Conservation (phyloP, 148 eudicot species). For the Chenopodium formosanum region DNA sequence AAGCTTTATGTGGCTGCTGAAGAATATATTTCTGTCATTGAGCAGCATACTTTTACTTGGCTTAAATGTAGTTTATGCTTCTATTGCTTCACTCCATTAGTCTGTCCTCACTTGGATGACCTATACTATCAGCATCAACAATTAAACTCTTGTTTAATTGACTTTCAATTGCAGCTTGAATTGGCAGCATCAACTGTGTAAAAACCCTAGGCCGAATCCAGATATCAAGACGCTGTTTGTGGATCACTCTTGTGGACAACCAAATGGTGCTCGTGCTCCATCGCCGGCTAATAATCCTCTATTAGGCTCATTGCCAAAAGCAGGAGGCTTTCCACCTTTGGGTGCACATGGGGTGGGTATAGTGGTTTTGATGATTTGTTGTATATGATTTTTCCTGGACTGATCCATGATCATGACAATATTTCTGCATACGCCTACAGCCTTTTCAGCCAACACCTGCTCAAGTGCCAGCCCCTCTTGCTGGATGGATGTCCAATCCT, state of each 20-base stretch:
- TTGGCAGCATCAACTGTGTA: slow-evolving; percentile 89
- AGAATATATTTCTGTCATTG: background rate
- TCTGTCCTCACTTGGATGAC: slow-evolving; percentile 4
- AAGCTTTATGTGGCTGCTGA: background rate
- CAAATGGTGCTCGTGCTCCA: slow-evolving; percentile 68
- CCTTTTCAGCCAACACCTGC: slow-evolving; percentile 78
- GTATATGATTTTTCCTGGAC: slow-evolving; percentile 17
- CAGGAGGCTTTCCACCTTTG: slow-evolving; percentile 85
- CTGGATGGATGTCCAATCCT: slow-evolving; percentile 98
- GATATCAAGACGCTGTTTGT: slow-evolving; percentile 72
- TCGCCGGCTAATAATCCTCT: slow-evolving; percentile 55
- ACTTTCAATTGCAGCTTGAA: slow-evolving; percentile 58
- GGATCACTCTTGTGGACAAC: slow-evolving; percentile 80
- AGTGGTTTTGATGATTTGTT: slow-evolving; percentile 3
- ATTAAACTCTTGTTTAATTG: slow-evolving; percentile 5
- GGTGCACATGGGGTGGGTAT: slow-evolving; percentile 84
- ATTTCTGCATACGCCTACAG: slow-evolving; percentile 36
- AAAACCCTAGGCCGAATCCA: slow-evolving; percentile 72
- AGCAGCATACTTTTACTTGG: background rate
- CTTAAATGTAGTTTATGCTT: background rate
- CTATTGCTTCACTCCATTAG: background rate
- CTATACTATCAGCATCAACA: background rate
- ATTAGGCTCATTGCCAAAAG: slow-evolving; percentile 64
- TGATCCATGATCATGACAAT: slow-evolving; percentile 1
- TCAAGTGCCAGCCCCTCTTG: slow-evolving; percentile 67